A percentile compares a stretch with the other conserved stretches of the same genome.
Conservation (phyloP, 176 grass and related monocot species). For the Otatea glauca region DNA sequence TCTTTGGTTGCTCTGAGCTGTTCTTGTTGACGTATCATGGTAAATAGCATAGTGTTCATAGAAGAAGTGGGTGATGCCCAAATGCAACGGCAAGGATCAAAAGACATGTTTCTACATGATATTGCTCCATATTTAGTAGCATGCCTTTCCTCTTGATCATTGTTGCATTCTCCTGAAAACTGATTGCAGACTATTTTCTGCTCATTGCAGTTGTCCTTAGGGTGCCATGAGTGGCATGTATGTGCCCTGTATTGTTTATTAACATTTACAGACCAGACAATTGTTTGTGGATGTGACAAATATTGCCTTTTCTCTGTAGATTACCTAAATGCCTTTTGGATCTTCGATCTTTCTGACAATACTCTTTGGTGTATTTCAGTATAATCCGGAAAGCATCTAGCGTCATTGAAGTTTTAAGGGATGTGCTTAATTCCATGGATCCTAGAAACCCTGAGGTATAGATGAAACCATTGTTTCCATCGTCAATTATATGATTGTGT, state of each 20-base stretch:
- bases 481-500: conserved; percentile 3
- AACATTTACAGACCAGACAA: background rate
- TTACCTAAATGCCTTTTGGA: background rate
- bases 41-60: conserved; percentile 16
- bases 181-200: background rate
- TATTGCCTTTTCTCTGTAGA: background rate
- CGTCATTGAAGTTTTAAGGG: conserved; percentile 87
- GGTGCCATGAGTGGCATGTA: background rate
- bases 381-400: conserved; percentile 81
- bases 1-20: conserved; percentile 13
- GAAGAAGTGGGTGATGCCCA: background rate
- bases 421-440: conserved; percentile 90
- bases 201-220: background rate
- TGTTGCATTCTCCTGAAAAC: background rate
- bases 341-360: conserved; percentile 8
- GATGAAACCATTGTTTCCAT: conserved; percentile 13
- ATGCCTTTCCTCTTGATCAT: background rate
- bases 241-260: background rate
- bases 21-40: background rate
- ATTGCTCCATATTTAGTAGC: background rate
- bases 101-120: background rate
- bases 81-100: background rate
- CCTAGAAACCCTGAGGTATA: conserved; percentile 83
- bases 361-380: conserved; percentile 55
- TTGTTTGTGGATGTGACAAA: background rate